These are phyloP conservation scores for Pichia exigua DNA, from an alignment of 805 yeast species.

Conservation along the genomic window DNA sequence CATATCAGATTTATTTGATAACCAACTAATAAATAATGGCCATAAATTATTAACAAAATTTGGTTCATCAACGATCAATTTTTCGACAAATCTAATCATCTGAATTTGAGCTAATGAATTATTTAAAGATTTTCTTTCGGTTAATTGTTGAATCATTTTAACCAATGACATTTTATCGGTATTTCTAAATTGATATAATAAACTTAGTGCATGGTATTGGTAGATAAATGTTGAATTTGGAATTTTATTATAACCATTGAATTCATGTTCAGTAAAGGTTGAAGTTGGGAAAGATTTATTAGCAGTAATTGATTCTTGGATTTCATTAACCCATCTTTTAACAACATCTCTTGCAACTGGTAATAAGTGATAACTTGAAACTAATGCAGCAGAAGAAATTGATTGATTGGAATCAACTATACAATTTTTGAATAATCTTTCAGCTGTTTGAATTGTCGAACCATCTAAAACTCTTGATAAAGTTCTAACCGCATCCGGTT, in stretches of 20 bases:
- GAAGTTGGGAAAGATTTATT: slow-evolving; percentile 44
- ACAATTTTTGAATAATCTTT: slow-evolving; percentile 84
- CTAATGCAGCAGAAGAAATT: slow-evolving; percentile 89
- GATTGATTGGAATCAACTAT: slow-evolving; percentile 86
- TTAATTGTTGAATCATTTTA: slow-evolving; percentile 78
- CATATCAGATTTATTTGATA: slow-evolving; percentile 76
- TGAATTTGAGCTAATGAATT: slow-evolving; percentile 81
- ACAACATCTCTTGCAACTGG: slow-evolving; percentile 90
- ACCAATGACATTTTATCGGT: slow-evolving; percentile 92
- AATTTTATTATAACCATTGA: slow-evolving; percentile 44
- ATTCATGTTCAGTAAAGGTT: slow-evolving; percentile 47
- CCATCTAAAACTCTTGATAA: slow-evolving; percentile 84
- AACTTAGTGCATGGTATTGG: slow-evolving; percentile 93
- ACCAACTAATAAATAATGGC: slow-evolving; percentile 61
- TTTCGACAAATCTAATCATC: slow-evolving; percentile 74
- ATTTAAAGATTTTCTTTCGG: slow-evolving; percentile 50
- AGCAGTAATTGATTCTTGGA: slow-evolving; percentile 79
- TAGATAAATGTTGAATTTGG: slow-evolving; percentile 73
- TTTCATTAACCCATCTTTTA: slow-evolving; percentile 88
- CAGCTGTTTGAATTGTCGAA: slow-evolving; percentile 86
- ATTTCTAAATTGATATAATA: slow-evolving; percentile 77
- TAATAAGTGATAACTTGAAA: slow-evolving; percentile 80
- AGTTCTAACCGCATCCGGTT: slow-evolving; percentile 93
- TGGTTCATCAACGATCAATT: slow-evolving; percentile 65
- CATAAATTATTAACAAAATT: slow-evolving; percentile 50